Conservation (phyloP, 257 asterid species). For the Avicennia marina region DNA sequence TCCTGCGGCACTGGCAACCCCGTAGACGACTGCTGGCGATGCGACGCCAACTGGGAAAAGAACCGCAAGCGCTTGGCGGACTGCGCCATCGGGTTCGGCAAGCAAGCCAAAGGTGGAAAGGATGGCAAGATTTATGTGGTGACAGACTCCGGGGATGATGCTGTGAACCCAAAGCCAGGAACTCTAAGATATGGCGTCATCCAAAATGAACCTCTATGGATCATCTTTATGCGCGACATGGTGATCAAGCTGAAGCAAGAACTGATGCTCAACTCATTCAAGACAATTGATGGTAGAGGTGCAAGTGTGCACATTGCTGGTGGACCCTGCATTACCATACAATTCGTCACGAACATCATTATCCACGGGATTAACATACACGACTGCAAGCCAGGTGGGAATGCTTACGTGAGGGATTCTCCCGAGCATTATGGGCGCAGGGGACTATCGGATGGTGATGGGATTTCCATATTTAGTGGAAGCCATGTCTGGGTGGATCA, state of each 20-base stretch:
- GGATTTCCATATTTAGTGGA: conserved; percentile 75
- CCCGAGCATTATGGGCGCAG: conserved; percentile 79
- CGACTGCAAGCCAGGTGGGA: conserved; percentile 80
- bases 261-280: conserved; percentile 79
- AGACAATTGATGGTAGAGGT: conserved; percentile 84
- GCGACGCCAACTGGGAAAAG: conserved; percentile 72
- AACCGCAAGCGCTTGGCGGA: conserved; percentile 68
- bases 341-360: conserved; percentile 66
- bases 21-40: conserved; percentile 95
- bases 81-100: conserved; percentile 89
- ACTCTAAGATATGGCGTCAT: conserved; percentile 68
- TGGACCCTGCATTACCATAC: conserved; percentile 79
- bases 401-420: conserved; percentile 79
- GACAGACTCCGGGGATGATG: conserved; percentile 58
- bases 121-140: conserved; percentile 72
- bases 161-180: conserved; percentile 73
- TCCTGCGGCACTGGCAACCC: conserved; percentile 84
- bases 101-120: conserved; percentile 71
- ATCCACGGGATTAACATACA: conserved; percentile 80
- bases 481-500: conserved; percentile 90
- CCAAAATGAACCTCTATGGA: conserved; percentile 80
- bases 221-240: conserved; percentile 66
- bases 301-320: conserved; percentile 78
- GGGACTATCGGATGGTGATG: conserved; percentile 78
- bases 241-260: conserved; percentile 69